A percentile compares a stretch with the other conserved stretches of the same genome.
Evolutionary conservation across 768 basidiomycete genomes (phyloP).

Genomic region (Tylopilus subfusipes): DNA sequence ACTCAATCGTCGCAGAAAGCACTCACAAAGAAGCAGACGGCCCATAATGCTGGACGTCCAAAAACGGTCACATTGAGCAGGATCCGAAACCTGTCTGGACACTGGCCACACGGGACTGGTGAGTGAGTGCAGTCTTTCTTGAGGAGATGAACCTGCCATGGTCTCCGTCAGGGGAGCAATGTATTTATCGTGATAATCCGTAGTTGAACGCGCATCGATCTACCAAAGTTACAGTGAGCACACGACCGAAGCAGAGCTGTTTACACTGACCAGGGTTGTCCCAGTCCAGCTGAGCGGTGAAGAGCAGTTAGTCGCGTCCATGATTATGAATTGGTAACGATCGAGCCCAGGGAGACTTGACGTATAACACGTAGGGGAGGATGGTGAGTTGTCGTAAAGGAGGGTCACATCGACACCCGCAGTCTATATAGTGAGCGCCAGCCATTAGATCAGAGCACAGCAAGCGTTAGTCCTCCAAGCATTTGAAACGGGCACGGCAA

Average conservation of each 20-base stretch:
- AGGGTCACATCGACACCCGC: background rate
- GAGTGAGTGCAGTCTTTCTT: background rate
- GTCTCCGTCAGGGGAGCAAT: conserved; percentile 1
- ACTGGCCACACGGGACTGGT: background rate
- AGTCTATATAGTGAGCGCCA: conserved; percentile 18
- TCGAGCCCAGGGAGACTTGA: background rate
- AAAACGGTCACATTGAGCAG: background rate
- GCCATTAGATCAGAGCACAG: conserved; percentile 20
- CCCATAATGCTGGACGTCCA: conserved; percentile 11
- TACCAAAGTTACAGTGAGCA: background rate
- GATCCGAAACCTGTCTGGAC: conserved; percentile 1
- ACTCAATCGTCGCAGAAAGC: background rate
- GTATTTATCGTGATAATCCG: background rate
- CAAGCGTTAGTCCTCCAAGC: background rate
- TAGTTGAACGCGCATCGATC: conserved; percentile 1
- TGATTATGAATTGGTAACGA: background rate
- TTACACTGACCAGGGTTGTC: conserved; percentile 9
- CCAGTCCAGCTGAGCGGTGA: background rate
- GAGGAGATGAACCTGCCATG: background rate
- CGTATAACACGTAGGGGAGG: background rate
- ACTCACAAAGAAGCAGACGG: conserved; percentile 23
- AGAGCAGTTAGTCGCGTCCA: conserved; percentile 6
- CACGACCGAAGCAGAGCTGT: background rate
- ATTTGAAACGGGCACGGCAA: conserved; percentile 2
- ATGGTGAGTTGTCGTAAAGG: conserved; percentile 3